A percentile compares a stretch with the other conserved stretches of the same genome.
Evolutionary conservation across 2,329 filamentous ascomycete species (phyloP).

Genomic region (Elsinoe australis): DNA sequence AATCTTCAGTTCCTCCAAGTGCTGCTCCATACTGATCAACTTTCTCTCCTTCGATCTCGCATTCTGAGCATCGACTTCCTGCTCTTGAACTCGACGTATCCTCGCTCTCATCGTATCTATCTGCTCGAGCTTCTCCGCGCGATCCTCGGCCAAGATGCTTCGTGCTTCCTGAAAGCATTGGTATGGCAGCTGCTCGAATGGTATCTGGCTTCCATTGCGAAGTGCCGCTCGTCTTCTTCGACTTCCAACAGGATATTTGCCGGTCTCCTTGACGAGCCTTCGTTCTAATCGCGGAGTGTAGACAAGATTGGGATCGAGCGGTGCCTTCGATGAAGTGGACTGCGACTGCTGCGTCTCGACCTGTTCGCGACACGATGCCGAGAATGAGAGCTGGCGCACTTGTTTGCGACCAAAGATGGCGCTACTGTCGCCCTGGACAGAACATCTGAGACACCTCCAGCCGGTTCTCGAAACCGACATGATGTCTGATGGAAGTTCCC

Average conservation of each 20-base stretch:
- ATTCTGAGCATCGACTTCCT: constrained; percentile 28
- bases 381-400: constrained; percentile 1
- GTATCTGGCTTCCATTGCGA: constrained; percentile 55
- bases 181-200: constrained; percentile 90
- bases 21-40: constrained; percentile 60
- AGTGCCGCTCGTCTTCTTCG: constrained; percentile 61
- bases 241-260: constrained; percentile 63
- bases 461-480: constrained; percentile 4
- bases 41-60: constrained; percentile 51
- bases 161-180: constrained; percentile 97
- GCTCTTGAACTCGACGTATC: constrained; percentile 59
- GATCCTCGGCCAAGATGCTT: constrained; percentile 70
- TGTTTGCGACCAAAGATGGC: not conserved
- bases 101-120: constrained; percentile 61
- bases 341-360: not conserved
- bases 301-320: constrained; percentile 60
- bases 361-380: not conserved
- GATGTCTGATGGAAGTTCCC: not conserved
- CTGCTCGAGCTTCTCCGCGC: constrained; percentile 67
- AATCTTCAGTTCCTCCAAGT: constrained; percentile 76
- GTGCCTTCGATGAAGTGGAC: not conserved
- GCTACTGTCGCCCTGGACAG: not conserved
- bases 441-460: constrained; percentile 17
- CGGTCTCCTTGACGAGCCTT: constrained; percentile 51
- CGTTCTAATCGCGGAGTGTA: constrained; percentile 57